phyloP scores from a whole-genome alignment of 192 early-diverging fungal species.

The Coemansia erecta region DNA sequence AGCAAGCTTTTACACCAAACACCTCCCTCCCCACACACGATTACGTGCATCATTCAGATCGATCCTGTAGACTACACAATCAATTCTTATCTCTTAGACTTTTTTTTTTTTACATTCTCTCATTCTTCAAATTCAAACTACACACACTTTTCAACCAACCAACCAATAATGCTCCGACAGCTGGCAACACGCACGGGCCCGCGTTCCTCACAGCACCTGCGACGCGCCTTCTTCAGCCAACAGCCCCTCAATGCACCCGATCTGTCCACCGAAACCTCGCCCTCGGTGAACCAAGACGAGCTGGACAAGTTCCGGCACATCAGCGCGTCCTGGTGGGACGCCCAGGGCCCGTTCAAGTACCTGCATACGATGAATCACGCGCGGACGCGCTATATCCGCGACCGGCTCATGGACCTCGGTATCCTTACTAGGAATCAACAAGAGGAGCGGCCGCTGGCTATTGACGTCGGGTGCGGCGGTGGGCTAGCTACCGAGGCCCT shows the following conservation, averaged over 20 bases:
- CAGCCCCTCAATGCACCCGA: no score
- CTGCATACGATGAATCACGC: constrained; percentile 74
- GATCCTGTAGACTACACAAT: no score
- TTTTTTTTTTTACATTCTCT: background rate
- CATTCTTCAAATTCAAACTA: background rate
- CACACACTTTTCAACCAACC: no score
- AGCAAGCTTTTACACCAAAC: background rate
- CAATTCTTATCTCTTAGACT: background rate
- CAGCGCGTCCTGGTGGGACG: constrained; percentile 84
- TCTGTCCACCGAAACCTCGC: background rate
- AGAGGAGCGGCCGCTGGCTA: constrained; percentile 32
- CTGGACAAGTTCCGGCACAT: constrained; percentile 28
- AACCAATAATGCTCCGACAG: no score
- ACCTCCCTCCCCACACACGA: no score
- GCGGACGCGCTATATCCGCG: constrained; percentile 74
- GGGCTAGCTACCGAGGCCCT: constrained; percentile 85
- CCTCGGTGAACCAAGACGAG: constrained; percentile 17
- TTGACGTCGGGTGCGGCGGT: constrained; percentile 96
- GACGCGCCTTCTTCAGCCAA: no score
- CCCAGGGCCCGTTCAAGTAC: constrained; percentile 79
- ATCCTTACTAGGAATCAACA: background rate
- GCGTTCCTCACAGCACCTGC: no score
- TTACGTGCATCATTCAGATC: no score
- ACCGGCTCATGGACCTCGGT: constrained; percentile 35
- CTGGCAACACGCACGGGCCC: no score